A percentile compares a stretch with the other conserved stretches of the same genome.
Conservation (phyloP, 2,329 filamentous ascomycete genomes). For the Monilinia laxa region DNA sequence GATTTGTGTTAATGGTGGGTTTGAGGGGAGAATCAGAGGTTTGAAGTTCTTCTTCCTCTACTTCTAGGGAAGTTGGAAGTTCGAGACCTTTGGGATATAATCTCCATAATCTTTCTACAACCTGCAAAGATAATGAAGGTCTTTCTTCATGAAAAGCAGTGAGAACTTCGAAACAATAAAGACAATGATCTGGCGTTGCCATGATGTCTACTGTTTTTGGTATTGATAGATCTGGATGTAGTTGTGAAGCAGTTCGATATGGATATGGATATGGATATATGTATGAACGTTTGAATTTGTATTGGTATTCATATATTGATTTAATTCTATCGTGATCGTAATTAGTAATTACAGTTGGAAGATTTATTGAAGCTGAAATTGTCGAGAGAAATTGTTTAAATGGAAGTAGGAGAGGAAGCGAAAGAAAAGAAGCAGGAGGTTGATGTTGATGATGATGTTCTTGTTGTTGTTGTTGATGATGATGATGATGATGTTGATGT, state of each 20-base stretch:
- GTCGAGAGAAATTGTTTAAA: not conserved
- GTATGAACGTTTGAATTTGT: not conserved
- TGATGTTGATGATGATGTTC: not conserved
- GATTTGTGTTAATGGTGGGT: not conserved
- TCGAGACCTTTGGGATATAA: conserved; percentile 43
- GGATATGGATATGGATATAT: not conserved
- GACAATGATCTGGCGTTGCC: conserved; percentile 83
- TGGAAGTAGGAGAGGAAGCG: not conserved
- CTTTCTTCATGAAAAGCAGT: conserved; percentile 71
- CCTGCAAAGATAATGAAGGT: conserved; percentile 62
- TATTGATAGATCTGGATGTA: not conserved
- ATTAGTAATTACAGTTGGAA: not conserved
- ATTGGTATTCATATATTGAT: not conserved
- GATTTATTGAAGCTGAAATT: not conserved
- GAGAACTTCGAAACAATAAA: conserved; percentile 89
- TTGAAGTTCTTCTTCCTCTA: conserved; percentile 31
- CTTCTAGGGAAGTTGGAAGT: conserved; percentile 42
- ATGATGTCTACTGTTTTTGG: conserved; percentile 49
- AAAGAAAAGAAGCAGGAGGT: no score
- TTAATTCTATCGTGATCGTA: not conserved
- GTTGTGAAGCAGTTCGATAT: not conserved
- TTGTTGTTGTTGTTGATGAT: not conserved
- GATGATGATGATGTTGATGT: no score
- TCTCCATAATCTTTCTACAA: conserved; percentile 66
- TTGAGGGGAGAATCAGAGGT: not conserved